Evolutionary conservation across 2,329 filamentous ascomycete species (phyloP).

Genomic region (Alternaria burnsii): DNA sequence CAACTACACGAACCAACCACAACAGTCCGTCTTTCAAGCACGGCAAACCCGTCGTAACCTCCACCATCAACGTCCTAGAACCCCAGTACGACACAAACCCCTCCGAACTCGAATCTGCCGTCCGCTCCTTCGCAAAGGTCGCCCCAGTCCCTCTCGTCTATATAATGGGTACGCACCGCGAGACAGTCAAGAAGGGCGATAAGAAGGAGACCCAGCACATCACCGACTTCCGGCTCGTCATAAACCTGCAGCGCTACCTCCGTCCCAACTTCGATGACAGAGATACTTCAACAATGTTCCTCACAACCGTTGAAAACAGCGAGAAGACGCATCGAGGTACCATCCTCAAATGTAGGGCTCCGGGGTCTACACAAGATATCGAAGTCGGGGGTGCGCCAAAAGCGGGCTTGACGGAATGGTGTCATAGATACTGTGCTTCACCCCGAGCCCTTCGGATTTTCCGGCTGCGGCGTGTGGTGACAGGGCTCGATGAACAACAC

Average conservation of each 20-base stretch:
- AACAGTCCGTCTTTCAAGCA: slow-evolving; percentile 30
- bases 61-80: slow-evolving; percentile 41
- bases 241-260: slow-evolving; percentile 46
- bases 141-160: slow-evolving; percentile 48
- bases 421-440: slow-evolving; percentile 70
- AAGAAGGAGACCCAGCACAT: slow-evolving; percentile 48
- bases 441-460: slow-evolving; percentile 64
- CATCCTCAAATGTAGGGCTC: slow-evolving; percentile 62
- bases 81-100: slow-evolving; percentile 46
- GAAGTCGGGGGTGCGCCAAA: slow-evolving; percentile 55
- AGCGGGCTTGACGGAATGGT: slow-evolving; percentile 68
- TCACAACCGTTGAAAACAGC: slow-evolving; percentile 62
- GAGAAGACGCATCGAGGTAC: slow-evolving; percentile 73
- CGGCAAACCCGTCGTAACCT: slow-evolving; percentile 39
- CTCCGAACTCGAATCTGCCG: slow-evolving; percentile 37
- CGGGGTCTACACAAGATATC: slow-evolving; percentile 56
- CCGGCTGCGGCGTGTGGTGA: slow-evolving; percentile 56
- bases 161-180: slow-evolving; percentile 50
- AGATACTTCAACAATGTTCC: slow-evolving; percentile 36
- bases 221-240: slow-evolving; percentile 50
- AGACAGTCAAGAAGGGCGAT: slow-evolving; percentile 46
- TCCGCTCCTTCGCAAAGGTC: slow-evolving; percentile 36
- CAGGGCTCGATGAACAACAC: slow-evolving; percentile 67
- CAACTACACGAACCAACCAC: slow-evolving; percentile 41
- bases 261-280: slow-evolving; percentile 25